A percentile compares a stretch with the other conserved stretches of the same genome.
These are phyloP conservation scores for Trichophyton benhamiae DNA, from an alignment of 2,329 filamentous ascomycete species.

Conservation along the genomic window DNA sequence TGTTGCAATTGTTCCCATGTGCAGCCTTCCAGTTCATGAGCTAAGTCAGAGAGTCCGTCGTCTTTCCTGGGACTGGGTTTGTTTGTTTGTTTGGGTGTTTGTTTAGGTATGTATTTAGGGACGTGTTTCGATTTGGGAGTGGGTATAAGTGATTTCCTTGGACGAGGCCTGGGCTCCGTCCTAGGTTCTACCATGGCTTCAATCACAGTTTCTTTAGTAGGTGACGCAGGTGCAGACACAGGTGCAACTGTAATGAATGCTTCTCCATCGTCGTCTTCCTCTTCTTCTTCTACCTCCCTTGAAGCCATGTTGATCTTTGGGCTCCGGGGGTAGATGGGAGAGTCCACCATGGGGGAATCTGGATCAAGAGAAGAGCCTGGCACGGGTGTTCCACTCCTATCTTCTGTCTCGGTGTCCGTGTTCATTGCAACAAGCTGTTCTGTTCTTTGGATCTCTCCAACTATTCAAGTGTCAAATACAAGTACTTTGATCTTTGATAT, in stretches of 20 bases:
- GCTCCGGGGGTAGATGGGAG: neutral
- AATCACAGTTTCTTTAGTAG: neutral
- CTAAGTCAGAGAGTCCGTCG: neutral
- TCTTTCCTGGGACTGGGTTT: neutral
- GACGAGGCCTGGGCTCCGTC: neutral
- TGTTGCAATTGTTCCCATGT: conserved; percentile 68
- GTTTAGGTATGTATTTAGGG: neutral
- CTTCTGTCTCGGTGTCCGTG: neutral
- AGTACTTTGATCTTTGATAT: no score
- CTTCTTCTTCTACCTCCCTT: neutral
- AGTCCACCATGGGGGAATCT: neutral
- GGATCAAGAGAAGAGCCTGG: neutral
- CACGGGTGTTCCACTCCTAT: neutral
- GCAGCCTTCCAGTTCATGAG: conserved; percentile 40
- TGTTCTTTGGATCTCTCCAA: no score
- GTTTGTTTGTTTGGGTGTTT: neutral
- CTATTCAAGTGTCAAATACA: no score
- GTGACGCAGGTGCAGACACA: no score
- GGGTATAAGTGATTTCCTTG: neutral
- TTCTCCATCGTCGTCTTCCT: neutral
- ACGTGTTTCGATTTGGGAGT: neutral
- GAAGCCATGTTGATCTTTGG: neutral
- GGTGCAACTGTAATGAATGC: no score
- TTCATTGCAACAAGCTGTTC: neutral
- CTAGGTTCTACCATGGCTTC: neutral